Conservation (phyloP, 78 protist species). For the Isochrysis galbana region DNA sequence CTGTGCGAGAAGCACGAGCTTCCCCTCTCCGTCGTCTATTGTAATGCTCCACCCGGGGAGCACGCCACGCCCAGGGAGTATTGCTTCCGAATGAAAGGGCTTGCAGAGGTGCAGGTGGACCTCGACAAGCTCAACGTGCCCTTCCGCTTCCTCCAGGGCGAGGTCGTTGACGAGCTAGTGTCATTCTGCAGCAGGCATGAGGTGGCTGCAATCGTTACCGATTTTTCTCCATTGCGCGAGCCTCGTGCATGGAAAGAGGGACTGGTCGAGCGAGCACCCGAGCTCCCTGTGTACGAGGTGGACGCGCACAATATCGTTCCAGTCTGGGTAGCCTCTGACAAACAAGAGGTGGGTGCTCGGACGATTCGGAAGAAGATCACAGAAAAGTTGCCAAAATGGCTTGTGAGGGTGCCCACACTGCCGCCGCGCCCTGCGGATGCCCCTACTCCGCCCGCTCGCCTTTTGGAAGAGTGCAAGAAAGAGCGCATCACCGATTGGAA, state of each 20-base stretch:
- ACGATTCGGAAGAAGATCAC: slow-evolving; percentile 58
- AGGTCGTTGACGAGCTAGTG: background rate
- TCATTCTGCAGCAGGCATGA: background rate
- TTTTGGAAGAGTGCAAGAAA: background rate
- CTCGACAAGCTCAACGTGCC: background rate
- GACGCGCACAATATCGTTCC: slow-evolving; percentile 71
- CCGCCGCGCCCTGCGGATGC: background rate
- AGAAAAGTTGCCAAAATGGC: background rate
- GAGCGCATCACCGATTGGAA: background rate
- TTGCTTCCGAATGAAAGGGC: slow-evolving; percentile 30
- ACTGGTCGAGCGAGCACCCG: background rate
- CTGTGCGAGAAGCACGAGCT: background rate
- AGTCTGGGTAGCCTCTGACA: slow-evolving; percentile 28
- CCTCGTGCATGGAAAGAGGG: background rate
- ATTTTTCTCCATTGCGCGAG: slow-evolving; percentile 41
- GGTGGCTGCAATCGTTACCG: slow-evolving; percentile 15
- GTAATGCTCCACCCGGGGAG: background rate
- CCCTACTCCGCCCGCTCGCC: background rate
- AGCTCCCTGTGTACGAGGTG: background rate
- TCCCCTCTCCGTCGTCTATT: slow-evolving; percentile 26
- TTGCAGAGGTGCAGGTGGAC: background rate
- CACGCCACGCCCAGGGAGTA: slow-evolving; percentile 46
- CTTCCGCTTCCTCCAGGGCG: slow-evolving; percentile 7
- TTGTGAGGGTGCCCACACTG: slow-evolving; percentile 34
- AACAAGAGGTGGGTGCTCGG: slow-evolving; percentile 62